A percentile compares a stretch with the other conserved stretches of the same genome.
Conservation (phyloP, 306 rosid species). For the Adenanthera pavonina region DNA sequence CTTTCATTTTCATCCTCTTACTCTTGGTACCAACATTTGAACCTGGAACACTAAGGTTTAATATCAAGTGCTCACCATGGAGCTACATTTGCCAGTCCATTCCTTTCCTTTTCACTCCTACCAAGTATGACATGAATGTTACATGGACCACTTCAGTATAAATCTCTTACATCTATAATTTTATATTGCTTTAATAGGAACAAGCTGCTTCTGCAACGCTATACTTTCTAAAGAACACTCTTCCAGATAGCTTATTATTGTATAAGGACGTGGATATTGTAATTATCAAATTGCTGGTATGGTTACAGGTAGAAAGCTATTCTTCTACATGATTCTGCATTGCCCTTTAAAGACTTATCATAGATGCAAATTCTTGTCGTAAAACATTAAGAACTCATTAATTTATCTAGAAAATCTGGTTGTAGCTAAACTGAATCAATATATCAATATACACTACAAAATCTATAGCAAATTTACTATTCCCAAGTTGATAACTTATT, state of each 20-base stretch:
- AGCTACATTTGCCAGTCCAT: too few relatives aligned
- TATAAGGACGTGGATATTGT: conserved; percentile 21
- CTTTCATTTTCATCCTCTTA: too few relatives aligned
- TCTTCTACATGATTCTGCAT: conserved; percentile 16
- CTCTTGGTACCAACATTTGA: too few relatives aligned
- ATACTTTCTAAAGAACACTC: conserved; percentile 49
- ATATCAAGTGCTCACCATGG: too few relatives aligned
- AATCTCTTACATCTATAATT: conserved; percentile 1
- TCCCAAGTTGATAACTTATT: too few relatives aligned
- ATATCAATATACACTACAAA: too few relatives aligned
- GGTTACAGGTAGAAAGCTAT: conserved; percentile 40
- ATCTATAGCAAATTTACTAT: too few relatives aligned
- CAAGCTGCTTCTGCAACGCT: conserved; percentile 50
- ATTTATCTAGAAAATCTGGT: not conserved
- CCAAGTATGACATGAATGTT: not conserved
- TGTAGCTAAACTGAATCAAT: not conserved
- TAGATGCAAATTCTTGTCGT: not conserved
- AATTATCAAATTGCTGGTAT: conserved; percentile 38
- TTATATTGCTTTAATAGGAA: conserved; percentile 42
- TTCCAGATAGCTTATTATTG: conserved; percentile 49
- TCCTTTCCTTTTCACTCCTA: not conserved
- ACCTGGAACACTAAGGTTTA: too few relatives aligned
- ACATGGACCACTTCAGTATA: not conserved
- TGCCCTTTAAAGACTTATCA: conserved; percentile 6
- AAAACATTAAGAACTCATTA: not conserved